Evolutionary conservation across 208 protist genomes (phyloP), one percentile per base, ranked within the genome.

Genomic region (Strigomonas culicis): DNA sequence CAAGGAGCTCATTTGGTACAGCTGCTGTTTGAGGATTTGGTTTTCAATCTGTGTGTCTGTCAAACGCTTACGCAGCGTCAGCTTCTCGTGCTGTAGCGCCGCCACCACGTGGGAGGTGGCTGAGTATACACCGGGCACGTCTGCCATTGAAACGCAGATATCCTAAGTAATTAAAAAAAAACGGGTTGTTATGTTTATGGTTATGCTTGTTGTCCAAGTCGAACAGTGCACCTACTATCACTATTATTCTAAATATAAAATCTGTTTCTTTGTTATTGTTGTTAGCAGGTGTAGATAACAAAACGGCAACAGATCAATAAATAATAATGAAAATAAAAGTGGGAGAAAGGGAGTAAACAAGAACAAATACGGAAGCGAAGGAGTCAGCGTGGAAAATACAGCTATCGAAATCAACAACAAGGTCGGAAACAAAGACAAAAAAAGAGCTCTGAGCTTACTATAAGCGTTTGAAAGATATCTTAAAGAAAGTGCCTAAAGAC

Each of bases 21-120:
- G 75, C 47, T 95, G 89, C 46, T 79, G 78, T 7, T 84, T 83
- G n/a, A 95, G 66, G 21, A 88, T 72, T 0, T 74, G 76, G 57
- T 95, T 95, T 62, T 95, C 84, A 47, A 88, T 75, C 47, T 87
- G 79, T 4, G 80, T 69, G 56, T 93, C 84, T 1, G 82, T 69
- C 25, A 95, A 63, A 24, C 75, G 79, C 66, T 82, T 85, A 56
- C 92, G 79, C 28, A 95, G 66, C 8, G 72, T 59, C 10, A 91
- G 79, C 66, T 79, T 83, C 52, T 95, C 84, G 59, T 95, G 86
- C 61, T 85, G 78, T 10, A 90, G 32, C 24, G 80, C 72, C 21
- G 82, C 66, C 4, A 92, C 55, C 46, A 61, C 61, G 49, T 84
- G 78, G n/a, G 72, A 49, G 21, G 74, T 50, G 17, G 68, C 56